phyloP scores from a whole-genome alignment of 1,284 basidiomycete genomes.

The Meripilus lineatus region DNA sequence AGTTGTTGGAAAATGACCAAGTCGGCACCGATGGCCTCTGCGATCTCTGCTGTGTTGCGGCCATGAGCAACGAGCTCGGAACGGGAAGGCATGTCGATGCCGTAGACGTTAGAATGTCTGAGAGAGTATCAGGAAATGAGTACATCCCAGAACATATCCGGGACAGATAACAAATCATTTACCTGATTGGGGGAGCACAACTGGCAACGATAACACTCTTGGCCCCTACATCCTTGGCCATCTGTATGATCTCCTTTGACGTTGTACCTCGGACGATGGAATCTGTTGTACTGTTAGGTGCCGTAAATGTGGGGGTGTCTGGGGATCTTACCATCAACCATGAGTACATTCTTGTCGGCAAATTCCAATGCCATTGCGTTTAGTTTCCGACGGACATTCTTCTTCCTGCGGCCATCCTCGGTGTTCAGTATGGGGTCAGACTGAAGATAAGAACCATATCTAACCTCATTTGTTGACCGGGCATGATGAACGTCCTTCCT shows the following conservation, averaged over 20 bases:
- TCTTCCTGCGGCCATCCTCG: constrained; percentile 50
- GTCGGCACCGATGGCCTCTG: constrained; percentile 88
- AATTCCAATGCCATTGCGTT: constrained; percentile 99
- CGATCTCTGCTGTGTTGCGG: constrained; percentile 75
- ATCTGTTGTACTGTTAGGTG: too few species aligned
- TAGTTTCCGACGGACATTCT: constrained; percentile 94
- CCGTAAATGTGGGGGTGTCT: too few species aligned
- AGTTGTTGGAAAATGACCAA: constrained; percentile 98
- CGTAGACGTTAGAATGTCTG: constrained; percentile 94
- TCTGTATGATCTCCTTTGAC: constrained; percentile 98
- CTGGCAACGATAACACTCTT: constrained; percentile 96
- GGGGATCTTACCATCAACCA: constrained; percentile 80
- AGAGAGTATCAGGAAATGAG: constrained; percentile 4
- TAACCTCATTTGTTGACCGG: constrained; percentile 91
- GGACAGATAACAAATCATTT: constrained; percentile 15
- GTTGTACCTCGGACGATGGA: constrained; percentile 99
- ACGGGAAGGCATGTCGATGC: constrained; percentile 99
- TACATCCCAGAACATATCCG: not conserved
- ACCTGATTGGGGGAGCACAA: constrained; percentile 95
- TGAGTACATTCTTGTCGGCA: constrained; percentile 84
- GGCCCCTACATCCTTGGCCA: constrained; percentile 99
- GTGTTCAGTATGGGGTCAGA: constrained; percentile 3
- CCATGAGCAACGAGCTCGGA: constrained; percentile 90
- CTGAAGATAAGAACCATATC: too few species aligned
- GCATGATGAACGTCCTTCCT: constrained; percentile 99